phyloP scores from a whole-genome alignment of 495 filamentous ascomycete species.

The Penicillium angulare region DNA sequence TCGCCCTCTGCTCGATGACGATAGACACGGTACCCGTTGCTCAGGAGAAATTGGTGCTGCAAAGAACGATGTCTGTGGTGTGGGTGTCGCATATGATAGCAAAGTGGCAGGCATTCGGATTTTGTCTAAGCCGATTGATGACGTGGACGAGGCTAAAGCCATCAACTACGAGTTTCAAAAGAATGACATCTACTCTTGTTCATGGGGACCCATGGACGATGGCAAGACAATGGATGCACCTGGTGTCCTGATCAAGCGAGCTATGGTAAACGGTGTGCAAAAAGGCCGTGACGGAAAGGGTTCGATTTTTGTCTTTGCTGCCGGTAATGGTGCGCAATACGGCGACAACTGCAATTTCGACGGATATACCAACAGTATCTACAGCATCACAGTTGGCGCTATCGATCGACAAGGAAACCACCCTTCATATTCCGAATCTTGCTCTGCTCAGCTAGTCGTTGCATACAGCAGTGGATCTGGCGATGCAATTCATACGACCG shows the following conservation, averaged over 20 bases:
- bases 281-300: conserved; percentile 79
- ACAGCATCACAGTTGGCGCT: conserved; percentile 94
- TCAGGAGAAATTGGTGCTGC: conserved; percentile 91
- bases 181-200: conserved; percentile 98
- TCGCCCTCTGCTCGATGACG: conserved; percentile 73
- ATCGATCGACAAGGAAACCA: conserved; percentile 83
- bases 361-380: conserved; percentile 98
- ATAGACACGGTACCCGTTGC: conserved; percentile 89
- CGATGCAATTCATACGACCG: conserved; percentile 93
- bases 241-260: conserved; percentile 79
- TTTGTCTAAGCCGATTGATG: conserved; percentile 82
- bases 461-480: conserved; percentile 90
- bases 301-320: conserved; percentile 96
- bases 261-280: conserved; percentile 90
- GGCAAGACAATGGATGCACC: conserved; percentile 92
- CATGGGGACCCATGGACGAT: conserved; percentile 95
- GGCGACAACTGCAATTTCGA: conserved; percentile 99
- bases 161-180: conserved; percentile 89
- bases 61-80: conserved; percentile 89
- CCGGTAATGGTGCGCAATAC: conserved; percentile 83
- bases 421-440: conserved; percentile 92
- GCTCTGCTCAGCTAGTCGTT: conserved; percentile 91
- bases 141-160: conserved; percentile 86
- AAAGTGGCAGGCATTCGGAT: conserved; percentile 90
- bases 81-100: conserved; percentile 91